These are phyloP conservation scores for Evernia prunastri DNA, from an alignment of 495 filamentous ascomycete genomes.

Conservation along the genomic window DNA sequence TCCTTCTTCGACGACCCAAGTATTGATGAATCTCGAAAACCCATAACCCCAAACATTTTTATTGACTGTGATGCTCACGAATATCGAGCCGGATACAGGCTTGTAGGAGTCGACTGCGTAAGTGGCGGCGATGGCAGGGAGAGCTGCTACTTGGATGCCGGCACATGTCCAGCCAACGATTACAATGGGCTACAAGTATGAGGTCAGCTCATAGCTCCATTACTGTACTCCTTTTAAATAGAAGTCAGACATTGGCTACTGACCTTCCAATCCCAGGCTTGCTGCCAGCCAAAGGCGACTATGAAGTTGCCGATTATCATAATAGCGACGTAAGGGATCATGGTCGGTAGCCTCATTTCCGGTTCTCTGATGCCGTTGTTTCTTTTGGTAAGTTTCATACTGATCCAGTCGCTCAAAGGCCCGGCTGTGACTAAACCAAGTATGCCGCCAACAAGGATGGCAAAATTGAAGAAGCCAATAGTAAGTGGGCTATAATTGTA, in stretches of 20 bases:
- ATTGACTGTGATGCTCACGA: constrained; percentile 55
- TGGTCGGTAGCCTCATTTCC: constrained; percentile 59
- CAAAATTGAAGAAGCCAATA: constrained; percentile 48
- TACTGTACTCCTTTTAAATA: not conserved
- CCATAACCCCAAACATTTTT: constrained; percentile 56
- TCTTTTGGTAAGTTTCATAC: constrained; percentile 47
- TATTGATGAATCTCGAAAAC: constrained; percentile 44
- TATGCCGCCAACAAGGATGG: constrained; percentile 42
- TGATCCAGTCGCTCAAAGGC: constrained; percentile 53
- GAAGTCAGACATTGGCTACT: not conserved
- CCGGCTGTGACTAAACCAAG: constrained; percentile 54
- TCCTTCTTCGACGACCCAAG: constrained; percentile 34
- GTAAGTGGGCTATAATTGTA: constrained; percentile 48
- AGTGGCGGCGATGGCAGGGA: constrained; percentile 45
- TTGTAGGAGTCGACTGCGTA: constrained; percentile 60
- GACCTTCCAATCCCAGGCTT: constrained; percentile 50
- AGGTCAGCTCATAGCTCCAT: constrained; percentile 5
- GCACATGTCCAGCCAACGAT: constrained; percentile 49
- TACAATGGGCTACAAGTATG: constrained; percentile 33
- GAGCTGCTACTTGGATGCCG: constrained; percentile 51
- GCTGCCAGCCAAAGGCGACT: constrained; percentile 53
- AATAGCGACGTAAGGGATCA: constrained; percentile 54
- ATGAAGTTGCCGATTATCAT: constrained; percentile 55
- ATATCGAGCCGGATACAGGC: constrained; percentile 51
- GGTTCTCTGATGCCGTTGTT: constrained; percentile 62